phyloP scores from a whole-genome alignment of 345 rosid species.

The Salix caprea region DNA sequence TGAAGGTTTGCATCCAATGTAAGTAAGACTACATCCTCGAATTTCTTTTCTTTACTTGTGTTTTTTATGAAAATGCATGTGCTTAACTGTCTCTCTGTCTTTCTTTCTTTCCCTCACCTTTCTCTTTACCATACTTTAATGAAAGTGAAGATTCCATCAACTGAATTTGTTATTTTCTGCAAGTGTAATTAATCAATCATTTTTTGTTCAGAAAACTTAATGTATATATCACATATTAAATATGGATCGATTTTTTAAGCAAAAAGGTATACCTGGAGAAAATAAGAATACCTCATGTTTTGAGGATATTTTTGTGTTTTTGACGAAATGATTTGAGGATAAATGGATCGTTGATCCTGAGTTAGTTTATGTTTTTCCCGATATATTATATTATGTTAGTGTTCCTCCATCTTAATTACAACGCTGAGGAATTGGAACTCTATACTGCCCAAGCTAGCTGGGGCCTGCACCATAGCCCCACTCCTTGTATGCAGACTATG shows the following conservation, averaged over 20 bases:
- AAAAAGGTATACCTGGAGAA: not conserved
- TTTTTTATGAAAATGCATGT: not conserved
- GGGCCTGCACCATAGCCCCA: not conserved
- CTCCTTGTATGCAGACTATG: not conserved
- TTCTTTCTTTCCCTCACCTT: not conserved
- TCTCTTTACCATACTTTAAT: not conserved
- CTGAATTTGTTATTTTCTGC: not conserved
- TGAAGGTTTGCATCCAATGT: constrained; percentile 99
- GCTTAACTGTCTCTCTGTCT: not conserved
- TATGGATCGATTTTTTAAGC: not conserved
- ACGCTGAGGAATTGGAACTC: not conserved
- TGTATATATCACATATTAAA: not conserved
- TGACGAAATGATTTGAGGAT: no score
- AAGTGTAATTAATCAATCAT: not conserved
- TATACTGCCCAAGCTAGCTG: not conserved
- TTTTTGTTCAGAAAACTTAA: not conserved
- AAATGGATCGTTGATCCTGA: not conserved
- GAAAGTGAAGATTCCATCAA: not conserved
- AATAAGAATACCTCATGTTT: not conserved
- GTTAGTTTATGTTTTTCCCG: no score
- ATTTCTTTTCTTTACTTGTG: not conserved
- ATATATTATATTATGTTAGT: not conserved
- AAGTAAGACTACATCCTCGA: constrained; percentile 26
- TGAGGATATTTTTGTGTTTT: not conserved
- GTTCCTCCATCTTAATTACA: not conserved